Base-by-base conservation (phyloP, 1,284 basidiomycete species). In the Puccinia triticina region DNA sequence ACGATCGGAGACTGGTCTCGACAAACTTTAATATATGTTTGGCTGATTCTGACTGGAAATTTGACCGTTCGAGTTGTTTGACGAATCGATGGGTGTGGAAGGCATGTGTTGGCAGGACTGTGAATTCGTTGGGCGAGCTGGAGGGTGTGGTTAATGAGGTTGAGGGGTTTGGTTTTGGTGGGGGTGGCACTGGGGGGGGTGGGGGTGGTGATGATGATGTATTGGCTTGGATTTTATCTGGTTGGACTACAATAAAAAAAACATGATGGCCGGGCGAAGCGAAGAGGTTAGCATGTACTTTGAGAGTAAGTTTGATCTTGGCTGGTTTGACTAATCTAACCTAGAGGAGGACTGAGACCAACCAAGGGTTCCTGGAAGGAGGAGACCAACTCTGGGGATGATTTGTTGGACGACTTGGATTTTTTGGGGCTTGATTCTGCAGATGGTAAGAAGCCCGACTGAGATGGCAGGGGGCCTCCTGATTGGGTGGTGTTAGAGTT, bases 1-100 rank as follows among this genome's bases (percentile, higher is more conserved):
- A 74, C 7, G 55, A 66, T 76, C 71, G 29, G n/a, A 82, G 40
- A 75, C 72, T 75, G 8, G 34, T 26, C 34, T 74, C 46, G 1
- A 75, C 72, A 43, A 75, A 48, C 2, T 55, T 48, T n/a, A 82
- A 29, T 12, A 82, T 53, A 16, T 73, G 40, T 57, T 73, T 48
- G n/a, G 80, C 71, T 10, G 59, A 50, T 50, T 50, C 43, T 40
- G 74, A 74, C 4, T 26, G 29, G n/a, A 75, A 53, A 50, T 40
- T 64, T 11, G 80, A 82, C 12, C 40, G 61, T 26, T 82, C 80
- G 37, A 82, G 71, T 18, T 82, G 55, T 48, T 29, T 34, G n/a
- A 82, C 50, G 50, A 82, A 82, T 16, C 59, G 40, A 57, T 82
- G 80, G n/a, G 80, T 82, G 64, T 82, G 69, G n/a, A 82, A 82